A percentile compares a stretch with the other conserved stretches of the same genome.
Evolutionary conservation across 75 land plant species (phyloP).

Genomic region (Isoetes taiwanensis): DNA sequence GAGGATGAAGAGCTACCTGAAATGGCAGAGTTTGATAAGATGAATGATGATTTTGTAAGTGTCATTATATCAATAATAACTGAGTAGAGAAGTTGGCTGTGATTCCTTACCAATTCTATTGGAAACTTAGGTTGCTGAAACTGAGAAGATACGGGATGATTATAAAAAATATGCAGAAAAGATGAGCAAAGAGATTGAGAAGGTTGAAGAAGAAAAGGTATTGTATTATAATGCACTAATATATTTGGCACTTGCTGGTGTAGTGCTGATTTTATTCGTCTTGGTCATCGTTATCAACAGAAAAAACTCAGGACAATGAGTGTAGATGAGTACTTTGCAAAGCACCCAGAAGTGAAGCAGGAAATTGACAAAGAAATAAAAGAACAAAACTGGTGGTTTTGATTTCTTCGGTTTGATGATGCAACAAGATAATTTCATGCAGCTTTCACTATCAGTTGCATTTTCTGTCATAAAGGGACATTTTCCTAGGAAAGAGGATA

Average conservation of each 20-base stretch:
- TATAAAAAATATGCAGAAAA: conserved; percentile 43
- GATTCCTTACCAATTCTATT: not conserved
- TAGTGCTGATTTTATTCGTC: not conserved
- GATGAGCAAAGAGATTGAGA: conserved; percentile 59
- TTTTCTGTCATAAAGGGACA: too few relatives aligned
- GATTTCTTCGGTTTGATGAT: too few relatives aligned
- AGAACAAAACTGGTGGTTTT: conserved; percentile 76
- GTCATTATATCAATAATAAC: not conserved
- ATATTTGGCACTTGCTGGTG: not conserved
- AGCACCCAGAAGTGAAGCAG: conserved; percentile 68
- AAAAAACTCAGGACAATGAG: conserved; percentile 61
- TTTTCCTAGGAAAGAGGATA: too few relatives aligned
- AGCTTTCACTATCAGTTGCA: too few relatives aligned
- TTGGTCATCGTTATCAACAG: conserved; percentile 31
- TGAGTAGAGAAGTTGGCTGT: not conserved
- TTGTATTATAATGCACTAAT: not conserved
- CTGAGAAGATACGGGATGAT: conserved; percentile 43
- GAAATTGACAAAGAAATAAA: conserved; percentile 80
- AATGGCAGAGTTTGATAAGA: conserved; percentile 55
- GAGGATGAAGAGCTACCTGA: conserved; percentile 47
- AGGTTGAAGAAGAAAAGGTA: conserved; percentile 59
- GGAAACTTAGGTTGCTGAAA: conserved; percentile 29
- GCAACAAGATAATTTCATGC: too few relatives aligned
- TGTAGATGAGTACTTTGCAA: conserved; percentile 66
- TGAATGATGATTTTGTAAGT: conserved; percentile 62